Evolutionary conservation across 2,329 filamentous ascomycete species (phyloP).

Genomic region (Tolypocladium ovalisporum): DNA sequence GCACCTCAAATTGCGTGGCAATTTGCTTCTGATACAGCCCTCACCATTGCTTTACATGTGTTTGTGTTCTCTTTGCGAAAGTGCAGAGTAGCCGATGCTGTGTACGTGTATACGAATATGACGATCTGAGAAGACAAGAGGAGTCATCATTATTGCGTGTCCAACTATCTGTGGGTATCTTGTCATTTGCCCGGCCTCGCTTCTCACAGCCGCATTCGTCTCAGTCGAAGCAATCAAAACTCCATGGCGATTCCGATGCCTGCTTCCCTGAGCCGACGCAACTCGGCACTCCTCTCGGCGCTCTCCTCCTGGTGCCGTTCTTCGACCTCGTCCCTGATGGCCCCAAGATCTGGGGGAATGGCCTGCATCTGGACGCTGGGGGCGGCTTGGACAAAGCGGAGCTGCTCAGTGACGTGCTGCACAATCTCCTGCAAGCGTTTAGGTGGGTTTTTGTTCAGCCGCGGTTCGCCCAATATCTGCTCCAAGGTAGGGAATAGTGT

Average conservation of each 20-base stretch:
- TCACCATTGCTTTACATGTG: neutral
- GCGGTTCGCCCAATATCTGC: conserved; percentile 53
- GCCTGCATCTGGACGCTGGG: conserved; percentile 79
- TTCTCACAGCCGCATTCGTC: neutral
- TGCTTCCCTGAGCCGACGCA: conserved; percentile 43
- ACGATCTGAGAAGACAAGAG: neutral
- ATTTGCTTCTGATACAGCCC: neutral
- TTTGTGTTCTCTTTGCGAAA: neutral
- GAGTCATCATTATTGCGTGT: neutral
- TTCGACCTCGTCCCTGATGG: conserved; percentile 59
- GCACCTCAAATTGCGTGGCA: neutral
- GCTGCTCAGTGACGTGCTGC: conserved; percentile 69
- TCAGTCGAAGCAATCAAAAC: conserved; percentile 14
- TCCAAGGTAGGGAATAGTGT: conserved; percentile 83
- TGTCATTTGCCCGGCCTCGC: neutral
- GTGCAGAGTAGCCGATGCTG: neutral
- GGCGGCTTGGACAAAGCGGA: conserved; percentile 73
- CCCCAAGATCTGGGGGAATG: conserved; percentile 67
- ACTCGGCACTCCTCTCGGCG: conserved; percentile 44
- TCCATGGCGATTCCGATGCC: conserved; percentile 49
- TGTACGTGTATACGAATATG: neutral
- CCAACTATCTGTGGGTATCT: neutral
- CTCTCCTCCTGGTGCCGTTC: conserved; percentile 53
- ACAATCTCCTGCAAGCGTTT: conserved; percentile 69
- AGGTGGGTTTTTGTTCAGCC: conserved; percentile 68